phyloP scores from a whole-genome alignment of 139 green algal species.

The Chlorella sp. region DNA sequence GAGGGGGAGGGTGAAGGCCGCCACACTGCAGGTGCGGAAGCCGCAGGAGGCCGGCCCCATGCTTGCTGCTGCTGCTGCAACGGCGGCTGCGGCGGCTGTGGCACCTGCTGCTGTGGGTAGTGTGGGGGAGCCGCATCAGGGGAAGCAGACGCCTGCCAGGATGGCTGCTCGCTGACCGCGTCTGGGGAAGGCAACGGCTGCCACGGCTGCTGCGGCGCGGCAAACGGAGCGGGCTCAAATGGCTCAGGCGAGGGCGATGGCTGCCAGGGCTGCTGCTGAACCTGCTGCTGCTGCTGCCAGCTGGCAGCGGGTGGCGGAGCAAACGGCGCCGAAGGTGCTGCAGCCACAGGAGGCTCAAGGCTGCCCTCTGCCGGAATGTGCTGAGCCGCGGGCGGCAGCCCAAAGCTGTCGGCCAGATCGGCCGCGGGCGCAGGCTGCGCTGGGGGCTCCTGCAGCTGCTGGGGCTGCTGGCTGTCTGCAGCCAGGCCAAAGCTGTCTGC shows the following conservation, averaged over 20 bases:
- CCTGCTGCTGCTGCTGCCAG: neutral
- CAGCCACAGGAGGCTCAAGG: too few species aligned
- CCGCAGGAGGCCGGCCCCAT: neutral
- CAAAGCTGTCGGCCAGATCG: neutral
- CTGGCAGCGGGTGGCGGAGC: too few species aligned
- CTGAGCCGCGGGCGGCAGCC: too few species aligned
- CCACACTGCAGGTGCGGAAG: neutral
- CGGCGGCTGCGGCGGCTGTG: neutral
- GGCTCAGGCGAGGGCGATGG: neutral
- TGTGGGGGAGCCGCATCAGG: neutral
- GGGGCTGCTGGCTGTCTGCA: neutral
- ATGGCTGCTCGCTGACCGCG: neutral
- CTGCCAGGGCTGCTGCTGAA: constrained; percentile 5
- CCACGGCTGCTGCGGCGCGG: neutral
- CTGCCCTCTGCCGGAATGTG: too few species aligned
- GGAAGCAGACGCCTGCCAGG: neutral
- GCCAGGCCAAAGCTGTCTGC: constrained; percentile 15
- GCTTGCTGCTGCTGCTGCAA: neutral
- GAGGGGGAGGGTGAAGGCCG: too few species aligned
- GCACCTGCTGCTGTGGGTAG: too few species aligned
- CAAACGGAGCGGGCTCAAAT: too few species aligned
- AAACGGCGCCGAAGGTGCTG: too few species aligned
- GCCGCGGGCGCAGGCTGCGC: neutral
- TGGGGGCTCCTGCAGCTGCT: neutral
- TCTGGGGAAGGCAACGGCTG: neutral